Conservation (phyloP, 2,329 filamentous ascomycete genomes). For the Ophioceras dolichostomum region DNA sequence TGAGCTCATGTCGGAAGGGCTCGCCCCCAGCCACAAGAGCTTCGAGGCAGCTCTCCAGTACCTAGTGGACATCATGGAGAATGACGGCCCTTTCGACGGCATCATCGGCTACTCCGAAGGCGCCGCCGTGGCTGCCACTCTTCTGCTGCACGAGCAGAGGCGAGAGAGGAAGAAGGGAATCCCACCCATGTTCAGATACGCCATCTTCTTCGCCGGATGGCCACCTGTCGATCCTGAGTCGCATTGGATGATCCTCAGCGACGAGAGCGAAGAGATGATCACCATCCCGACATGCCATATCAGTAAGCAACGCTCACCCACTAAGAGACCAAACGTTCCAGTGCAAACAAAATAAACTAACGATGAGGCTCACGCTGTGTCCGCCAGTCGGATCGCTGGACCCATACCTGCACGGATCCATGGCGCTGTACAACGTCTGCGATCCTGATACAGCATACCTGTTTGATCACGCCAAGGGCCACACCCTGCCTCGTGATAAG, state of each 20-base stretch:
- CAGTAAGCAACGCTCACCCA: slow-evolving; percentile 19
- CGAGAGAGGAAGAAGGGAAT: slow-evolving; percentile 20
- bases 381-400: slow-evolving; percentile 37
- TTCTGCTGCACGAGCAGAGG: slow-evolving; percentile 36
- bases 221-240: slow-evolving; percentile 31
- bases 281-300: slow-evolving; percentile 40
- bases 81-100: slow-evolving; percentile 32
- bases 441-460: slow-evolving; percentile 44
- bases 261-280: slow-evolving; percentile 34
- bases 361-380: not conserved
- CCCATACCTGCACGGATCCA: slow-evolving; percentile 47
- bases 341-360: too few species aligned
- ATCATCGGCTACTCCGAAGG: slow-evolving; percentile 53
- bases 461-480: slow-evolving; percentile 53
- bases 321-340: slow-evolving; percentile 1
- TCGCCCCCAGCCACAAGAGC: slow-evolving; percentile 18
- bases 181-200: slow-evolving; percentile 29
- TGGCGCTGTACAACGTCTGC: slow-evolving; percentile 50
- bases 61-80: slow-evolving; percentile 30
- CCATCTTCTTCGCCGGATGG: slow-evolving; percentile 41
- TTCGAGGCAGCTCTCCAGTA: slow-evolving; percentile 26
- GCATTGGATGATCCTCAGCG: slow-evolving; percentile 31
- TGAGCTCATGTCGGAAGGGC: slow-evolving; percentile 25
- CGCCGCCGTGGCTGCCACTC: slow-evolving; percentile 38
- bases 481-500: slow-evolving; percentile 44